Evolutionary conservation across 2,329 filamentous ascomycete species (phyloP), one percentile per base, ranked within the genome.

Genomic region (Colletotrichum abscissum): DNA sequence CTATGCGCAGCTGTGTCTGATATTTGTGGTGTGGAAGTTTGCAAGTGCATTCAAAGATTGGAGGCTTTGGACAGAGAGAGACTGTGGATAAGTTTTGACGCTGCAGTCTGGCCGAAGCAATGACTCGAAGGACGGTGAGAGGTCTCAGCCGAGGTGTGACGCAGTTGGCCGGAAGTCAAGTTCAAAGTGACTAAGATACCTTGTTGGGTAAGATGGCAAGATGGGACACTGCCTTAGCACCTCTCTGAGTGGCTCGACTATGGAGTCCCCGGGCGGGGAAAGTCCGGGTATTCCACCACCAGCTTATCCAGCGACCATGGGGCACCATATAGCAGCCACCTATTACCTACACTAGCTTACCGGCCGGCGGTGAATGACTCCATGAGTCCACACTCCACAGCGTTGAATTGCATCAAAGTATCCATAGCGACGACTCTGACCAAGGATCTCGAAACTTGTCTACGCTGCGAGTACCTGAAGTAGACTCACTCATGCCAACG

Each of bases 141-240:
- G 14, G 62, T 71, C 67, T 71, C 71, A 52, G 60, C 49, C 35
- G 38, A 66, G 33, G 35, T 71, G 71, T 71, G 71, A 73, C 60
- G 67, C 71, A 71, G 71, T 63, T 57, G 54, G 69, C 54, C 26
- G 54, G 42, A 35, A n/a, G 57, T 46, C 24, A 22, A 63, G 60
- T 28, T 54, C 30, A 24, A 30, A 49, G 57, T 12, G 30, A 28
- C 19, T 19, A 58, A 42, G 14, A 8, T 19, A 42, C 38, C 38
- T 8, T 19, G 38, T 1, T 42, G 14, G 38, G 38, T 42, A 42
- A 42, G 38, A 42, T 42, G 38, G 16, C 16, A 42, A 42, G 38
- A 42, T 42, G 38, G 46, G 46, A 35, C 5, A 54, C 28, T 38
- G 46, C 30, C 30, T 33, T 11, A 1, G 46, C 62, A 52, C 62